Base-by-base conservation (phyloP, 345 rosid species). In the Capsella bursapastoris region DNA sequence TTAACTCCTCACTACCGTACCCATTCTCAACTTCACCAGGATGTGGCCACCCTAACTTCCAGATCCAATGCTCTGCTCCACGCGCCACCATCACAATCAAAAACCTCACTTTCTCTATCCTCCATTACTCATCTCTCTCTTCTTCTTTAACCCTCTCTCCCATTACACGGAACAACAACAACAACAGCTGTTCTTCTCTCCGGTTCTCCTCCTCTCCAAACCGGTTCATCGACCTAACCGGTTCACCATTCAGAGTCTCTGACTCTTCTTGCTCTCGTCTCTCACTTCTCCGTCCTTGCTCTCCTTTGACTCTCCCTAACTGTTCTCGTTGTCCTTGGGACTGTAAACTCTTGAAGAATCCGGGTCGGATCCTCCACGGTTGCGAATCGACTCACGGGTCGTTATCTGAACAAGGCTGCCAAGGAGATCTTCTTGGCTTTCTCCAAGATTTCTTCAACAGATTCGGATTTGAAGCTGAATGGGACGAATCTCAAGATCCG, bases 21-120 rank as follows among this genome's bases (percentile, higher is more conserved):
- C 97, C 98, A 5, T 93, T 89, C 87, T 93, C 98, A 4, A 18
- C 80, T 1, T 76, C 87, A 3, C 83, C 89, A 0, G 96, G 97
- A 12, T 85, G 90, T 56, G 97, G 97, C 60, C 98, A 93, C 73
- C 98, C 98, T 1, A 72, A 79, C 28, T 93, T 93, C 81, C 85
- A 77, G 49, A 76, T 93, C 70, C 85, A 83, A 72, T 93, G 98
- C 86, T 71, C 86, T 7, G 73, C 83, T 8, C 86, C 96, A 27
- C 80, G 68, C 82, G 83, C 98, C 44, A 70, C 71, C 62, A 73
- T 93, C 83, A 74, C 92, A 76, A 81, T 93, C 40, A 86, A 89
- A 76, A 80, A 83, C 71, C 66, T 88, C 71, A 67, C 93, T 52
- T 91, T 89, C 71, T 57, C 89, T 56, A 75, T 91, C 68, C 84